Conservation (phyloP, 768 basidiomycete genomes). For the Tylopilus cervinicoccineus region DNA sequence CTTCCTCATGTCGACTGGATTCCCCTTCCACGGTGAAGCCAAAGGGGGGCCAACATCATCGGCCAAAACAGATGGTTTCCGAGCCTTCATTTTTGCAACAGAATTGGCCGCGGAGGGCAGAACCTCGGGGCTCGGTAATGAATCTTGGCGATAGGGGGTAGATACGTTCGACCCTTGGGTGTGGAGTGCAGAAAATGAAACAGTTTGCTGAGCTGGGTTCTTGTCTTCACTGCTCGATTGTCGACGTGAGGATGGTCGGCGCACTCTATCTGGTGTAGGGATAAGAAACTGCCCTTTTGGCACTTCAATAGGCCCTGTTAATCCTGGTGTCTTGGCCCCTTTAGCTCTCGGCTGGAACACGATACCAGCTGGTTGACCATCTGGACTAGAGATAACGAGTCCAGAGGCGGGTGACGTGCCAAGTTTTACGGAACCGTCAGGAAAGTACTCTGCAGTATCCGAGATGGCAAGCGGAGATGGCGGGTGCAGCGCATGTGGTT, state of each 20-base stretch:
- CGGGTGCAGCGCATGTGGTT: constrained; percentile 41
- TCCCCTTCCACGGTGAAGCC: constrained; percentile 24
- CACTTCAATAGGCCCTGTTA: constrained; percentile 39
- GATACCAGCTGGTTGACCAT: constrained; percentile 92
- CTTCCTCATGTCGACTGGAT: constrained; percentile 28
- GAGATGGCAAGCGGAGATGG: constrained; percentile 70
- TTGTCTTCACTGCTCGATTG: constrained; percentile 27
- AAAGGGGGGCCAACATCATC: constrained; percentile 21
- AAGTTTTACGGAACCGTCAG: constrained; percentile 63
- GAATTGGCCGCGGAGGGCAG: constrained; percentile 4
- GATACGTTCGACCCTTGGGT: constrained; percentile 11
- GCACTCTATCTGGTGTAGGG: constrained; percentile 26
- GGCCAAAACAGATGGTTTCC: constrained; percentile 30
- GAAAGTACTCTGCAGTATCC: constrained; percentile 66
- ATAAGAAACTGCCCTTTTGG: constrained; percentile 39
- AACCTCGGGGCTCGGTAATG: constrained; percentile 21
- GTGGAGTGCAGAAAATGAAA: constrained; percentile 31
- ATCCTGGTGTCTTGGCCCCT: constrained; percentile 34
- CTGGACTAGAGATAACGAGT: constrained; percentile 86
- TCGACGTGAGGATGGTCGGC: constrained; percentile 25
- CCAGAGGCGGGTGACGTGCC: constrained; percentile 81
- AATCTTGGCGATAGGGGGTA: constrained; percentile 23
- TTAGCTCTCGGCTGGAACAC: constrained; percentile 81
- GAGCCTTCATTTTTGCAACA: constrained; percentile 21
- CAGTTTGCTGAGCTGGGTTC: constrained; percentile 18